phyloP scores from a whole-genome alignment of 352 stramenopile genomes.

The Phytophthora melonis region DNA sequence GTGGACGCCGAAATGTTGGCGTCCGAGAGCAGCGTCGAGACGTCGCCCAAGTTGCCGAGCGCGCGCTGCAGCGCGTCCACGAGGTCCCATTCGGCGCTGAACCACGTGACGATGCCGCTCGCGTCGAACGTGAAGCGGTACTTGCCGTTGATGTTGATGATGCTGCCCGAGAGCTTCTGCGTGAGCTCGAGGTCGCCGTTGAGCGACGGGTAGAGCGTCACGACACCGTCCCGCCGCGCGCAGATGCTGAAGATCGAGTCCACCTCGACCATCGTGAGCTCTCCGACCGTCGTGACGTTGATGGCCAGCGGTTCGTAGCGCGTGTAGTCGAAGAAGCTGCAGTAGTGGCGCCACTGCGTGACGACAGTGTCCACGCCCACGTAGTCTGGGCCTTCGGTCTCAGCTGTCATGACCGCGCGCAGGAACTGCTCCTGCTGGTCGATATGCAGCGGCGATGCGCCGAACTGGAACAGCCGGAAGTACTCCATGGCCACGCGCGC shows the following conservation, averaged over 20 bases:
- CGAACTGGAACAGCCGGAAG: slow-evolving; percentile 63
- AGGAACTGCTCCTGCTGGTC: slow-evolving; percentile 63
- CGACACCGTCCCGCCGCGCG: slow-evolving; percentile 50
- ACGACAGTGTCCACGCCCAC: slow-evolving; percentile 59
- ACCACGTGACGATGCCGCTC: slow-evolving; percentile 50
- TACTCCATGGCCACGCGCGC: slow-evolving; percentile 58
- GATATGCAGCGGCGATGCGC: slow-evolving; percentile 34
- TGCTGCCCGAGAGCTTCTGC: slow-evolving; percentile 55
- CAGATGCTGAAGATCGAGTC: slow-evolving; percentile 49
- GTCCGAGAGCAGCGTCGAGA: slow-evolving; percentile 46
- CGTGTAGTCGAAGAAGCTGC: slow-evolving; percentile 54
- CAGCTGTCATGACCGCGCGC: slow-evolving; percentile 53
- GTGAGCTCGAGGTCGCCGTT: slow-evolving; percentile 51
- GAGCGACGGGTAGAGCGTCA: slow-evolving; percentile 56
- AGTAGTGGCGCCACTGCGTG: slow-evolving; percentile 64
- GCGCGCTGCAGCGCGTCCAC: slow-evolving; percentile 51
- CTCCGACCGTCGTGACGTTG: slow-evolving; percentile 42
- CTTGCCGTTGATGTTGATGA: slow-evolving; percentile 48
- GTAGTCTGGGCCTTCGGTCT: slow-evolving; percentile 62
- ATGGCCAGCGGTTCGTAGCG: slow-evolving; percentile 44
- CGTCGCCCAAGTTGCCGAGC: slow-evolving; percentile 51
- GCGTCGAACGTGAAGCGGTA: slow-evolving; percentile 66
- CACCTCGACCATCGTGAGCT: slow-evolving; percentile 57
- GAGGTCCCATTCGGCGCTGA: slow-evolving; percentile 67
- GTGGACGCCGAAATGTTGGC: slow-evolving; percentile 68